A percentile compares a stretch with the other conserved stretches of the same genome.
Conservation (phyloP, 495 filamentous ascomycete species). For the Pyronema omphalodes region DNA sequence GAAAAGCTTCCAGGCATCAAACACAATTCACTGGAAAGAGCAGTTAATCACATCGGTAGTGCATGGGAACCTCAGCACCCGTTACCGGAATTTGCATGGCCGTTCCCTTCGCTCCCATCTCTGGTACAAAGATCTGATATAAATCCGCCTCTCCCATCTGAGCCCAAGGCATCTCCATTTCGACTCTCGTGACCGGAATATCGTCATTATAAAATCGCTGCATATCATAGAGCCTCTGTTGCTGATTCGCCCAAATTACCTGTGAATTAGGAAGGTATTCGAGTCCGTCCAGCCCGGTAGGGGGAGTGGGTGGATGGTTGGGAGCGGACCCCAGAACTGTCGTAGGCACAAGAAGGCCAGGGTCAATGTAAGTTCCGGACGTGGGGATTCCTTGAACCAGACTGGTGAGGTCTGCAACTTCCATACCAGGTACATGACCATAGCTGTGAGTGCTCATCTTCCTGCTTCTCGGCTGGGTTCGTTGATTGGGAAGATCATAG, state of each 20-base stretch:
- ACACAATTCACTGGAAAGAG: too few relatives aligned
- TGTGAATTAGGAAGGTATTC: not conserved
- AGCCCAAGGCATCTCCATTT: too few relatives aligned
- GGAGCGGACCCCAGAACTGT: not conserved
- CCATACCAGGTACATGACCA: not conserved
- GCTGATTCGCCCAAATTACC: slow-evolving; percentile 1
- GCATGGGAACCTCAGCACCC: too few relatives aligned
- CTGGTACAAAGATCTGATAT: too few relatives aligned
- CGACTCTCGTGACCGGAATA: too few relatives aligned
- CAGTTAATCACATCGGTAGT: too few relatives aligned
- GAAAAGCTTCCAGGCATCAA: too few relatives aligned
- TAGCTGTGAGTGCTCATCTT: not conserved
- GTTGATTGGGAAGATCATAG: not conserved
- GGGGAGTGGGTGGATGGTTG: slow-evolving; percentile 5
- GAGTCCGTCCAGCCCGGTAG: not conserved
- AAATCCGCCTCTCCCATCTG: too few relatives aligned
- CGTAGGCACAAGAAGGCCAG: not conserved
- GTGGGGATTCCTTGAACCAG: not conserved
- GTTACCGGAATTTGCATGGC: too few relatives aligned
- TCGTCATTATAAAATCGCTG: too few relatives aligned
- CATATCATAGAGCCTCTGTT: not conserved
- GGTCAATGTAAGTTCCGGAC: not conserved
- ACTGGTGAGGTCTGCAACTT: not conserved
- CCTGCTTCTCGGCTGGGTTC: not conserved
- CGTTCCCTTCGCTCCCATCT: too few relatives aligned